A percentile compares a stretch with the other conserved stretches of the same genome.
Conservation (phyloP, 2,329 filamentous ascomycete genomes). For the Penicillium sp. region DNA sequence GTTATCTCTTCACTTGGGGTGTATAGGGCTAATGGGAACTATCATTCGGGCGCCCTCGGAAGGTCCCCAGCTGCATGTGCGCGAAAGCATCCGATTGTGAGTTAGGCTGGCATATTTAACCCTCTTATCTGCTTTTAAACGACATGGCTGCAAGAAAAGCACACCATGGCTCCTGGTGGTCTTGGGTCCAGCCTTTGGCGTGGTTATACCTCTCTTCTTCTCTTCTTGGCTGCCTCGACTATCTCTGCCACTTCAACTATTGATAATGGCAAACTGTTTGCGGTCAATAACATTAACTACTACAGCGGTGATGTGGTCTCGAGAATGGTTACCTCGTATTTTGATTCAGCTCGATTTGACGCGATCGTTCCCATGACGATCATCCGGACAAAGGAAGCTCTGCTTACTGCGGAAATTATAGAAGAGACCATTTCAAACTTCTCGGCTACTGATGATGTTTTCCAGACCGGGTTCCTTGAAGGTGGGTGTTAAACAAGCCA, state of each 20-base stretch:
- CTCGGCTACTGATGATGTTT: conserved; percentile 15
- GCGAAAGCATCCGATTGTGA: neutral
- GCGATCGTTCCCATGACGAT: conserved; percentile 17
- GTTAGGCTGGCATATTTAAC: neutral
- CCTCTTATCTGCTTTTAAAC: neutral
- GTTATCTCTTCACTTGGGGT: neutral
- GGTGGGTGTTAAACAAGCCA: neutral
- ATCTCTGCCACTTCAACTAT: neutral
- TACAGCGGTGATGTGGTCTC: conserved; percentile 23
- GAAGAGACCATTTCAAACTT: conserved; percentile 13
- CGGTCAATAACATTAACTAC: conserved; percentile 32
- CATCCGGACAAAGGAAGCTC: conserved; percentile 4
- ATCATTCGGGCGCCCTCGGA: neutral
- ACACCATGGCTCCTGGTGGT: neutral
- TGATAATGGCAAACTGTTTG: conserved; percentile 12
- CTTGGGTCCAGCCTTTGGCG: neutral
- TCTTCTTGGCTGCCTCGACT: neutral
- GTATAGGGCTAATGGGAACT: neutral
- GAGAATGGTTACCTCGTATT: neutral
- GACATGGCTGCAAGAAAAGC: neutral
- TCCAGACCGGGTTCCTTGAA: conserved; percentile 12
- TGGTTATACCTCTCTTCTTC: neutral
- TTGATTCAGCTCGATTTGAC: conserved; percentile 1
- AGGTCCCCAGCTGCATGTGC: neutral
- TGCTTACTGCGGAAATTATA: neutral